These are phyloP conservation scores for Luzula sylvatica DNA, from an alignment of 176 grass and related monocot species.

Conservation along the genomic window DNA sequence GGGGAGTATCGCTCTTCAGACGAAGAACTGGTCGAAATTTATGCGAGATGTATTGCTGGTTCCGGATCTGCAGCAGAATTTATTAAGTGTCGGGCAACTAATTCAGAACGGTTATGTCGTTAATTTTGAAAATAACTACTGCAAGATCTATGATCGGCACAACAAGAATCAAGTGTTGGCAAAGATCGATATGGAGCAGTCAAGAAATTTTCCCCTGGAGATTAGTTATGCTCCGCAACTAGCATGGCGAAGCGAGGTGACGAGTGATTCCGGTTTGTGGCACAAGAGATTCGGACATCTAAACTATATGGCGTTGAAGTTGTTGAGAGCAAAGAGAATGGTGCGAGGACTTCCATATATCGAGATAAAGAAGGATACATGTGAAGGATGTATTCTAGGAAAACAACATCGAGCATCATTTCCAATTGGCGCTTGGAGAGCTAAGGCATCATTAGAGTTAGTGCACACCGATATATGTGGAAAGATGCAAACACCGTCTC, in stretches of 20 bases:
- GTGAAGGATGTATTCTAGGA: background rate
- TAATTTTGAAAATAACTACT: background rate
- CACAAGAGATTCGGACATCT: background rate
- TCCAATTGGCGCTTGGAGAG: conserved; percentile 1
- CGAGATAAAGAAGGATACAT: background rate
- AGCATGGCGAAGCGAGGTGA: background rate
- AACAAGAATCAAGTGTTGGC: conserved; percentile 13
- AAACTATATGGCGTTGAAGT: conserved; percentile 14
- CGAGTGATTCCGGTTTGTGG: background rate
- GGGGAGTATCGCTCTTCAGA: background rate
- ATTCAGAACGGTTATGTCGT: background rate
- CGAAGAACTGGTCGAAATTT: background rate
- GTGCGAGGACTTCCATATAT: background rate
- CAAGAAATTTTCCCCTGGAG: background rate
- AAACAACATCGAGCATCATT: conserved; percentile 6
- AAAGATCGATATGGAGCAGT: background rate
- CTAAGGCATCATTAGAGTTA: background rate
- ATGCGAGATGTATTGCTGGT: background rate
- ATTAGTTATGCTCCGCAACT: background rate
- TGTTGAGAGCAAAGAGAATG: conserved; percentile 1
- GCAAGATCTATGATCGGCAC: background rate
- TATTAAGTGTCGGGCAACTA: background rate
- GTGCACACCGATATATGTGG: conserved; percentile 5
- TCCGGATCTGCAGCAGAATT: background rate
- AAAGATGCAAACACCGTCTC: conserved; percentile 9